Percentiles rank a stretch among this genome's conserved stretches.
Conservation (phyloP, 805 yeast species). For the Kodamaea lidongshanica region DNA sequence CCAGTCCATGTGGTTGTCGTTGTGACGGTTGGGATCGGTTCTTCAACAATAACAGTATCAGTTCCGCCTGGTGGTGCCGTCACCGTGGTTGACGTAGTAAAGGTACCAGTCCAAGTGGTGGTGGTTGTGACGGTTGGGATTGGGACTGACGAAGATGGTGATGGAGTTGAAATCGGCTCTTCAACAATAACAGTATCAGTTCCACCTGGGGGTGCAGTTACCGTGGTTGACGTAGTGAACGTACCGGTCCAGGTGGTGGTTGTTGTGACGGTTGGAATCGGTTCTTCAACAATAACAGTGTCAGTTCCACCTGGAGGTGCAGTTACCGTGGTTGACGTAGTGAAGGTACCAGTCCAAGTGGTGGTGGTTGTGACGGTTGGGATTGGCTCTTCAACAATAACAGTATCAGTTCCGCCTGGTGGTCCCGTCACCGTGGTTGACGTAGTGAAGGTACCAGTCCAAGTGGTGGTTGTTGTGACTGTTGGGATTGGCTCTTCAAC, state of each 20-base stretch:
- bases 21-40: slow-evolving; percentile 11
- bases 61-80: slow-evolving; percentile 8
- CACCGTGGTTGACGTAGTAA: slow-evolving; percentile 2
- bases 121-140: slow-evolving; percentile 5
- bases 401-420: slow-evolving; percentile 8
- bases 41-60: slow-evolving; percentile 10
- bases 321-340: slow-evolving; percentile 19
- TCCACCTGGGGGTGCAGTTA: slow-evolving; percentile 6
- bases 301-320: slow-evolving; percentile 4
- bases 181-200: slow-evolving; percentile 11
- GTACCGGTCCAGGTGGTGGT: slow-evolving; percentile 3
- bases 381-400: slow-evolving; percentile 11
- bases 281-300: slow-evolving; percentile 6
- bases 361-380: slow-evolving; percentile 3
- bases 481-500: slow-evolving; percentile 16
- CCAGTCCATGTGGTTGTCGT: slow-evolving; percentile 11
- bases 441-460: slow-evolving; percentile 8
- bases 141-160: no score
- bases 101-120: slow-evolving; percentile 3
- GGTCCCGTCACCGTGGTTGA: slow-evolving; percentile 11
- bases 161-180: no score
- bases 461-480: slow-evolving; percentile 9
- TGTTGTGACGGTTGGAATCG: slow-evolving; percentile 3
- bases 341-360: slow-evolving; percentile 13
- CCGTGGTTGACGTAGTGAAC: slow-evolving; percentile 4